These are phyloP conservation scores for Beauveria sp. DNA, from an alignment of 2,329 filamentous ascomycete species.

Conservation along the genomic window DNA sequence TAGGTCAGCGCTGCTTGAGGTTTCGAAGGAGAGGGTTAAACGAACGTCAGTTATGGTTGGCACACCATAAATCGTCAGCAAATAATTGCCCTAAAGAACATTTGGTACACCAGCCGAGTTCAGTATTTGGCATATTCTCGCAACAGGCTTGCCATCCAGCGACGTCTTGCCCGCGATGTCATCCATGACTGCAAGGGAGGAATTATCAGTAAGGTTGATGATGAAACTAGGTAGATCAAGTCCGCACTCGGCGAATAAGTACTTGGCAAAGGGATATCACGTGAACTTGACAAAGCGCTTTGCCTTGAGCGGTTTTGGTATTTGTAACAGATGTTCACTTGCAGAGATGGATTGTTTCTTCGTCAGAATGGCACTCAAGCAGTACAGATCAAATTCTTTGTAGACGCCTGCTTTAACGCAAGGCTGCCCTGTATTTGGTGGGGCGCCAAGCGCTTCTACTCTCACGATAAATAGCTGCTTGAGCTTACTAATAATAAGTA, in stretches of 20 bases:
- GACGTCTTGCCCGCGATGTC: not conserved
- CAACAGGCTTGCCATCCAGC: not conserved
- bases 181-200: not conserved
- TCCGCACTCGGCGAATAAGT: not conserved
- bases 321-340: not conserved
- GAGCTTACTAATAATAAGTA: too few species aligned
- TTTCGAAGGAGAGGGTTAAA: not conserved
- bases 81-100: conserved; percentile 1
- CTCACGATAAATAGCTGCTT: too few species aligned
- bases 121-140: not conserved
- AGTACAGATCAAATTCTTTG: not conserved
- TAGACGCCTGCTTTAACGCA: too few species aligned
- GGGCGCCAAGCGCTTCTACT: too few species aligned
- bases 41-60: not conserved
- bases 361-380: not conserved
- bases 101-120: not conserved
- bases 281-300: not conserved
- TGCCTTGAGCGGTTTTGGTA: not conserved
- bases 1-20: not conserved
- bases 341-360: not conserved
- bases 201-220: not conserved
- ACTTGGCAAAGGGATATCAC: not conserved
- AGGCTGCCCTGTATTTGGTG: too few species aligned
- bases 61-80: not conserved
- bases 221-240: not conserved